phyloP scores from a whole-genome alignment of 371 early-diverging fungal species.

The Mucor velutinosus region DNA sequence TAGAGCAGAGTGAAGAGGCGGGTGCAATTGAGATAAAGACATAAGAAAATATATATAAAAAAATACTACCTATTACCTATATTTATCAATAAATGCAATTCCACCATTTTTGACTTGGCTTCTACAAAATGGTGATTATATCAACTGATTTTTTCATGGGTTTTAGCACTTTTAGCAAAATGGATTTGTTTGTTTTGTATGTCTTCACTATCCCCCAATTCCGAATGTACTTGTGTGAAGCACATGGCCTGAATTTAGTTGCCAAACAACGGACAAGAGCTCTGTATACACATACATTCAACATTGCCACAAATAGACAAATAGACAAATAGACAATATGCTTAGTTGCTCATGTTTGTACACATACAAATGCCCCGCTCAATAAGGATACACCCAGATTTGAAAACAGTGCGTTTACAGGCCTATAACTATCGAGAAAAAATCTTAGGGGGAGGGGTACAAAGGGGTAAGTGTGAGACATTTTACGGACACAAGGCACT shows the following conservation, averaged over 20 bases:
- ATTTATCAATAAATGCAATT: background rate
- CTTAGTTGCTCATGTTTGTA: too few species aligned
- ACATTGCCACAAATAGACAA: too few species aligned
- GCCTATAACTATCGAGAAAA: background rate
- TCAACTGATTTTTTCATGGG: background rate
- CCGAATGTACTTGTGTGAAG: background rate
- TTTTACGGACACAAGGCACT: background rate
- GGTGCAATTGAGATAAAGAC: too few species aligned
- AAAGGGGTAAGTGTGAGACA: background rate
- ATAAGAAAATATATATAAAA: too few species aligned
- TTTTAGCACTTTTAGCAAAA: background rate
- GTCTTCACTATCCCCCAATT: background rate
- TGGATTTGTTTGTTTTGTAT: background rate
- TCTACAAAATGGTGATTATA: background rate
- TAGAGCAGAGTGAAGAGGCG: too few species aligned
- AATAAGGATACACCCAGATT: background rate
- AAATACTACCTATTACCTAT: too few species aligned
- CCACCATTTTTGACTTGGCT: background rate
- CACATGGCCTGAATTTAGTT: background rate
- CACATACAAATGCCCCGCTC: too few species aligned
- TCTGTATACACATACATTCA: too few species aligned
- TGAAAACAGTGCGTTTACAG: background rate
- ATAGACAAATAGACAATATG: too few species aligned
- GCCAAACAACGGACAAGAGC: background rate
- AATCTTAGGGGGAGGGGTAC: background rate